phyloP scores from a whole-genome alignment of 148 eudicot species.

The Silene uniflora region DNA sequence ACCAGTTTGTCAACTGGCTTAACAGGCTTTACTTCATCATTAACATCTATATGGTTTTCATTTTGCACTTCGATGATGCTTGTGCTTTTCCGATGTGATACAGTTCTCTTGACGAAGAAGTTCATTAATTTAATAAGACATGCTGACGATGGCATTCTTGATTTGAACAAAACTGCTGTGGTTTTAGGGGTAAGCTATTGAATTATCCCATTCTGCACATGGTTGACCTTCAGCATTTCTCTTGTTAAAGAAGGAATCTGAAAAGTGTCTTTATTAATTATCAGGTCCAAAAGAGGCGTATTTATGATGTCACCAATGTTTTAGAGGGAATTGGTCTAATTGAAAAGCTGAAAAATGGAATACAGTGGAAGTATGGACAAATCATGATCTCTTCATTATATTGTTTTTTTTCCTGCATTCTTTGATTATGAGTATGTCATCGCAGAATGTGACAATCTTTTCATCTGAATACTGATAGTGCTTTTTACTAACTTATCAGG shows the following conservation, averaged over 20 bases:
- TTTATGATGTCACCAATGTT: slow-evolving; percentile 95
- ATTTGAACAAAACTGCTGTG: slow-evolving; percentile 87
- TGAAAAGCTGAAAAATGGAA: slow-evolving; percentile 89
- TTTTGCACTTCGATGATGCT: slow-evolving; percentile 2
- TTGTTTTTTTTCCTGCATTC: background rate
- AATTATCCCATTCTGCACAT: background rate
- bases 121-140: slow-evolving; percentile 84
- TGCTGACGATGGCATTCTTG: slow-evolving; percentile 95
- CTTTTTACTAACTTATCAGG: slow-evolving; percentile 43
- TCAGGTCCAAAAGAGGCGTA: slow-evolving; percentile 97
- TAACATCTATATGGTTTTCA: background rate
- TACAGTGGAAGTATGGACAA: slow-evolving; percentile 91
- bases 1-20: background rate
- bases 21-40: background rate
- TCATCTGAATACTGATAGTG: background rate
- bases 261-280: slow-evolving; percentile 18
- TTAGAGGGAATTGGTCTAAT: slow-evolving; percentile 96
- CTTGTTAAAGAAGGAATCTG: slow-evolving; percentile 9
- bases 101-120: slow-evolving; percentile 89
- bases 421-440: background rate
- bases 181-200: slow-evolving; percentile 66
- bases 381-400: background rate
- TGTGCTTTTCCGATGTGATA: background rate
- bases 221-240: background rate
- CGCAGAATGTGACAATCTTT: background rate